These are phyloP conservation scores for Dictyostelium purpureum DNA, from an alignment of 78 protist genomes.

Conservation along the genomic window DNA sequence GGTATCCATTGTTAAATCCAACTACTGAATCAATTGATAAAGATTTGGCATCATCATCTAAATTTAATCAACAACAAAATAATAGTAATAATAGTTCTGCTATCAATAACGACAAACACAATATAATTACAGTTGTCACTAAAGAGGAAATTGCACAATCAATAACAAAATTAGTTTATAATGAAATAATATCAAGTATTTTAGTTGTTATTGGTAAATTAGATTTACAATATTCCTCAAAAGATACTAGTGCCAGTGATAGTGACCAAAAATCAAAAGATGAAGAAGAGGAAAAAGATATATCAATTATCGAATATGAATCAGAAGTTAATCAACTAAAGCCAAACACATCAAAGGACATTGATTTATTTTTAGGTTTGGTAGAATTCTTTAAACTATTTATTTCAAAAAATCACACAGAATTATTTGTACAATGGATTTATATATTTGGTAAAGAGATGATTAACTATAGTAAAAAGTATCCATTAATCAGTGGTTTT, in stretches of 20 bases:
- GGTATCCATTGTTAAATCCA: conserved; percentile 47
- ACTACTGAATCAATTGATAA: not conserved
- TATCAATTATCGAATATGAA: conserved; percentile 18
- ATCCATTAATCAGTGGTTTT: conserved; percentile 80
- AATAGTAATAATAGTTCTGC: not conserved
- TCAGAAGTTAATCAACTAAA: conserved; percentile 23
- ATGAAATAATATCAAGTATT: conserved; percentile 52
- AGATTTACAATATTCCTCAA: conserved; percentile 54
- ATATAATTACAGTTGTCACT: not conserved
- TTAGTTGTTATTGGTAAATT: conserved; percentile 22
- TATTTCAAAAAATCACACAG: conserved; percentile 16
- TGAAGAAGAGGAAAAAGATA: not conserved
- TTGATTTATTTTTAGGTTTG: conserved; percentile 73
- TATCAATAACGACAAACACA: not conserved
- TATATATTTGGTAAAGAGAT: conserved; percentile 80
- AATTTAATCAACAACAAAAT: not conserved
- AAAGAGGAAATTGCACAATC: not conserved
- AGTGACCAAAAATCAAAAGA: not conserved
- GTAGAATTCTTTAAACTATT: conserved; percentile 75
- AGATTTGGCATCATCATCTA: not conserved
- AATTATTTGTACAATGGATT: conserved; percentile 65
- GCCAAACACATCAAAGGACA: conserved; percentile 60
- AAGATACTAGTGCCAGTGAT: not conserved
- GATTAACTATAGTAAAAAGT: conserved; percentile 26
- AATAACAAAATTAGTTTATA: conserved; percentile 15